Conservation (phyloP, 2,329 filamentous ascomycete species). For the Aspergillus tamarii region DNA sequence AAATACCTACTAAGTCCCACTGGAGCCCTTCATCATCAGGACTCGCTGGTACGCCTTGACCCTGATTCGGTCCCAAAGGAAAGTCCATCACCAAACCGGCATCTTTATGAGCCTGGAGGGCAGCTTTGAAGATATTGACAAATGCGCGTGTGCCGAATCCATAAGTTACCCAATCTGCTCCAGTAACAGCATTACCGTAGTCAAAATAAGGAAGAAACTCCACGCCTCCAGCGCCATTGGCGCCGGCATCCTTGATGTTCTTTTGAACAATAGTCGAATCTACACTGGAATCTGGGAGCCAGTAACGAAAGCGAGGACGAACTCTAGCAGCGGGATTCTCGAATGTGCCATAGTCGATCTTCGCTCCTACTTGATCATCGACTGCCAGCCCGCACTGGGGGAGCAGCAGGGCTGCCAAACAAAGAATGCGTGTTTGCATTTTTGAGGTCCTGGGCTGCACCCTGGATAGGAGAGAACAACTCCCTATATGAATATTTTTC, state of each 20-base stretch:
- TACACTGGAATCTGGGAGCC: conserved; percentile 44
- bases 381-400: conserved; percentile 2
- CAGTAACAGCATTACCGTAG: conserved; percentile 34
- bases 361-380: conserved; percentile 6
- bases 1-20: conserved; percentile 25
- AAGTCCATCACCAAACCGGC: conserved; percentile 49
- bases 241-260: conserved; percentile 36
- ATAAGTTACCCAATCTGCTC: conserved; percentile 43
- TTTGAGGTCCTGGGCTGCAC: neutral
- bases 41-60: conserved; percentile 47
- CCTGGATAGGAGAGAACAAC: no score
- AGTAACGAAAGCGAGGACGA: conserved; percentile 42
- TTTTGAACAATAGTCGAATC: conserved; percentile 29
- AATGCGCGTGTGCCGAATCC: conserved; percentile 44
- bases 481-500: neutral
- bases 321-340: conserved; percentile 31
- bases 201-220: conserved; percentile 46
- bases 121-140: conserved; percentile 29
- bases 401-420: neutral
- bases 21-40: conserved; percentile 38
- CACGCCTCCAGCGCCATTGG: conserved; percentile 42
- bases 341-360: conserved; percentile 21
- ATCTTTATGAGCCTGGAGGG: conserved; percentile 38
- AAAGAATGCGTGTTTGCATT: neutral
- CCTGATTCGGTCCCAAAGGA: conserved; percentile 49